phyloP scores from a whole-genome alignment of 495 filamentous ascomycete genomes.

The Penicillium diatomitis region DNA sequence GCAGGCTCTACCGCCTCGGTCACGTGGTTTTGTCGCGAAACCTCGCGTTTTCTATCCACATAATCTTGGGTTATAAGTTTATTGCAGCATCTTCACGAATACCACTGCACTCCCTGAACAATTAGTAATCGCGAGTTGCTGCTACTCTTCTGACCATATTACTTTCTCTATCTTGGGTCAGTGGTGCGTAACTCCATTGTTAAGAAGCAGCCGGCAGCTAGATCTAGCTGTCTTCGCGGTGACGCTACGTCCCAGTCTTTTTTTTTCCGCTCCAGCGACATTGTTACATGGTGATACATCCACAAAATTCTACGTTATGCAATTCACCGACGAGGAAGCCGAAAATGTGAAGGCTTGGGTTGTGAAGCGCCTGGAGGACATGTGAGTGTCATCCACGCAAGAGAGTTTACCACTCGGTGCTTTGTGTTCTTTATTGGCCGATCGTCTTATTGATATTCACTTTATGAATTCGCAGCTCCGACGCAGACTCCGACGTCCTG shows the following conservation, averaged over 20 bases:
- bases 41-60: slow-evolving; percentile 13
- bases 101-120: too few species aligned
- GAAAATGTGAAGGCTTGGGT: slow-evolving; percentile 78
- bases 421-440: background rate
- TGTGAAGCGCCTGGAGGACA: slow-evolving; percentile 80
- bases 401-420: background rate
- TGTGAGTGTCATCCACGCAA: slow-evolving; percentile 46
- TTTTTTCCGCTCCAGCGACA: background rate
- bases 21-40: slow-evolving; percentile 12
- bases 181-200: background rate
- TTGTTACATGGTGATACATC: background rate
- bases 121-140: too few species aligned
- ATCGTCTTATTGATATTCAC: slow-evolving; percentile 2
- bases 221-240: slow-evolving; percentile 8
- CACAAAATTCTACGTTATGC: slow-evolving; percentile 40
- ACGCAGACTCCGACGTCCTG: slow-evolving; percentile 90
- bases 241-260: background rate
- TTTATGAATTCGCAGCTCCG: slow-evolving; percentile 49
- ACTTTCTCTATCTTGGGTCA: too few species aligned
- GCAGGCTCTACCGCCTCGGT: background rate
- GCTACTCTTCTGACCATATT: too few species aligned
- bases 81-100: too few species aligned
- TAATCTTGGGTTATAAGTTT: slow-evolving; percentile 3
- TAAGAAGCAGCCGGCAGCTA: slow-evolving; percentile 3
- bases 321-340: slow-evolving; percentile 69